phyloP scores from a whole-genome alignment of 1,139 yeast species.

The Sugiyamaella sp. region DNA sequence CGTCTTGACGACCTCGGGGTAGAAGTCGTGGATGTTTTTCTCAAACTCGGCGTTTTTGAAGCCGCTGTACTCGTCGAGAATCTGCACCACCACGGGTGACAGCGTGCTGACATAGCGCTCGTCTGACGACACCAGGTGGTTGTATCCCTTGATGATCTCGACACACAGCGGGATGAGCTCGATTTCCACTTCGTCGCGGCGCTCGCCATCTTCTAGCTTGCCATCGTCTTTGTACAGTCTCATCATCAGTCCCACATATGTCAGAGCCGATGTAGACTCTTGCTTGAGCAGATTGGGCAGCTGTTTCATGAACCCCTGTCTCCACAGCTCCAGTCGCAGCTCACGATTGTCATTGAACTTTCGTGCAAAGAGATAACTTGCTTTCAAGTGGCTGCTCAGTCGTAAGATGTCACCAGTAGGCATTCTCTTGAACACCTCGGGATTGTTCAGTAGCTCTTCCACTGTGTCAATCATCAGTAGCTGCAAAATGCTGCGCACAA shows the following conservation, averaged over 20 bases:
- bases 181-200: constrained; percentile 51
- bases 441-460: constrained; percentile 72
- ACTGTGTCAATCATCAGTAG: constrained; percentile 84
- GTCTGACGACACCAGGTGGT: constrained; percentile 68
- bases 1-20: constrained; percentile 65
- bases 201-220: constrained; percentile 34
- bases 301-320: constrained; percentile 89
- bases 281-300: constrained; percentile 90
- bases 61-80: constrained; percentile 77
- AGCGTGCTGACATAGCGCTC: constrained; percentile 81
- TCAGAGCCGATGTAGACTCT: constrained; percentile 89
- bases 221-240: constrained; percentile 74
- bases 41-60: constrained; percentile 76
- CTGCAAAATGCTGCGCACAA: constrained; percentile 90
- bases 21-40: constrained; percentile 64
- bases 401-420: constrained; percentile 66
- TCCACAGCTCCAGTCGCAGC: constrained; percentile 81
- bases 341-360: constrained; percentile 88
- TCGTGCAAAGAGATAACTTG: constrained; percentile 80
- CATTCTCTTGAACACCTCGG: constrained; percentile 65
- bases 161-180: constrained; percentile 73
- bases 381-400: constrained; percentile 61
- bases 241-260: constrained; percentile 78
- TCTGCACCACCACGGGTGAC: constrained; percentile 90
- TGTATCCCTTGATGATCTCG: constrained; percentile 68